Evolutionary conservation across 176 grass and related monocot species (phyloP), one percentile per base, ranked within the genome.

Genomic region (Oryza officinalis): DNA sequence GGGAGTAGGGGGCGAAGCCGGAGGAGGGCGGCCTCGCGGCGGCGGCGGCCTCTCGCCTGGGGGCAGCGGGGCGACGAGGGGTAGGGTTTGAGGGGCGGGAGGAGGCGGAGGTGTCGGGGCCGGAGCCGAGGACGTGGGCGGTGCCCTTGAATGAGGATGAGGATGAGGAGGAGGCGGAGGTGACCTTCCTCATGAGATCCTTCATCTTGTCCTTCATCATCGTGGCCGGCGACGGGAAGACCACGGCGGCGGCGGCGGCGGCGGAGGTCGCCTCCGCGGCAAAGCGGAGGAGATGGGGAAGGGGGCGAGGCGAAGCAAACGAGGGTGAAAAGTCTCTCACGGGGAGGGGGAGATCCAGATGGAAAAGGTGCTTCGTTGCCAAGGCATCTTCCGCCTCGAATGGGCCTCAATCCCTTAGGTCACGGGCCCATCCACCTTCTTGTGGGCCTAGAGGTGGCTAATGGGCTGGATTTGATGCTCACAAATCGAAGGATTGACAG

Each of bases 181-280:
- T 98, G 68, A 95, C 87, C 91, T 94, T 98, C 79, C 90, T 98
- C 87, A 98, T 92, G 79, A 98, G 78, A 13, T 74, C 93, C 87
- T 95, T 98, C 91, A 98, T 88, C 89, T 93, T 95, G 50, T 90
- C 96, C 83, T 95, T 95, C 83, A 95, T 85, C 52, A 83, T 90
- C 41, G 85, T 83, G 77, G 69, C 15, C 44, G 63, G 54, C 20
- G 82, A 30, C 46, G 47, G 63, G 38, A 4, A 1, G 44, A 65
- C 45, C 40, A 9, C 40, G 9, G 13, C 10, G 44, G 1, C 10
- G 10, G 63, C 4, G 81, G 23, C 43, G 45, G 26, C 31, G 9
- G 65, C 13, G 67, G 83, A 20, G 65, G 26, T 22, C 47, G 15
- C 4, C 15, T 50, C 54, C 0, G 54, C 2, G 54, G 54, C 14